Evolutionary conservation across 2,329 filamentous ascomycete species (phyloP).

Genomic region (Penicillium oxalicum): DNA sequence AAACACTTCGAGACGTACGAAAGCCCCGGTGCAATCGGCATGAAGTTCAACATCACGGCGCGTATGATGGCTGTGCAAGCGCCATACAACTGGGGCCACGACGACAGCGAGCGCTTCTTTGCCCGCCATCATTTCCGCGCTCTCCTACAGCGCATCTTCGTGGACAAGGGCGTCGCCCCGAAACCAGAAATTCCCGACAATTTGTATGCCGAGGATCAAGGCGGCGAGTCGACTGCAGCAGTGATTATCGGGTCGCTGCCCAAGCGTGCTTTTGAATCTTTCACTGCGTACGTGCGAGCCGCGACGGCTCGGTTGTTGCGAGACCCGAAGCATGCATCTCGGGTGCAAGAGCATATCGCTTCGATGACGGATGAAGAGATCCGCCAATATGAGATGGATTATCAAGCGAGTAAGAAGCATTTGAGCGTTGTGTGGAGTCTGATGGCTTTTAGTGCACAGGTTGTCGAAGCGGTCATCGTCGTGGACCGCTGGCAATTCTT

Average conservation of each 20-base stretch:
- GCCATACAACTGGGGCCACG: slow-evolving; percentile 79
- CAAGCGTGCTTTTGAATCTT: slow-evolving; percentile 71
- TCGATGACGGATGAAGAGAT: slow-evolving; percentile 71
- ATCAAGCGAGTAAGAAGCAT: slow-evolving; percentile 65
- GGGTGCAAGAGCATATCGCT: slow-evolving; percentile 61
- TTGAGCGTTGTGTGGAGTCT: slow-evolving; percentile 84
- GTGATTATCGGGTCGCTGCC: slow-evolving; percentile 78
- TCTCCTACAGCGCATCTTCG: slow-evolving; percentile 82
- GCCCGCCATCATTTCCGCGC: slow-evolving; percentile 89
- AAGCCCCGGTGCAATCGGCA: slow-evolving; percentile 53
- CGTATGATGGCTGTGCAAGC: slow-evolving; percentile 98
- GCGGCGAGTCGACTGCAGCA: slow-evolving; percentile 55
- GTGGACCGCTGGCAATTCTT: slow-evolving; percentile 86
- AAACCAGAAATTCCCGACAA: slow-evolving; percentile 41
- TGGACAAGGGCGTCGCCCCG: slow-evolving; percentile 72
- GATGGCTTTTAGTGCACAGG: slow-evolving; percentile 90
- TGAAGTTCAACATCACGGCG: slow-evolving; percentile 89
- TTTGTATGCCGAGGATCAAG: slow-evolving; percentile 24
- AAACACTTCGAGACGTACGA: slow-evolving; percentile 54
- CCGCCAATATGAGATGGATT: slow-evolving; percentile 60
- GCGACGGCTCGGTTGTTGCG: slow-evolving; percentile 68
- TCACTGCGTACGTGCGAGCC: slow-evolving; percentile 71
- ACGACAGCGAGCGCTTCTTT: slow-evolving; percentile 83
- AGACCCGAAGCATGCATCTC: slow-evolving; percentile 54
- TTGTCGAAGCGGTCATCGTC: slow-evolving; percentile 85